Percentiles rank a stretch among this genome's conserved stretches.
Evolutionary conservation across 441 rosid genomes (phyloP).

Genomic region (Jatropha multifida): DNA sequence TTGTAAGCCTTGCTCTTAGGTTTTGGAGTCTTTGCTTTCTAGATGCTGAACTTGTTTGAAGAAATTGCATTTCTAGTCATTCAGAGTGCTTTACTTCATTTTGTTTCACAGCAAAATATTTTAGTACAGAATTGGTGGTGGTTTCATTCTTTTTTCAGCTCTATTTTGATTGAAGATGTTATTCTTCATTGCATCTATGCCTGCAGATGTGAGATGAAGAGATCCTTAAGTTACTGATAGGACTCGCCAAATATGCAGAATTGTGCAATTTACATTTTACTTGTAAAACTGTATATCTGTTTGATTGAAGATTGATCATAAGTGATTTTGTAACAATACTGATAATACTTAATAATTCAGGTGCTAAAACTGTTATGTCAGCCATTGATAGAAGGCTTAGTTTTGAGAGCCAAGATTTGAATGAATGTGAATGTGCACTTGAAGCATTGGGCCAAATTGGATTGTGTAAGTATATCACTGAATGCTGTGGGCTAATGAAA

Average conservation of each 20-base stretch:
- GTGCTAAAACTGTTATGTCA: slow-evolving; percentile 55
- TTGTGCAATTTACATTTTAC: background rate
- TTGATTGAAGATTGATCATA: background rate
- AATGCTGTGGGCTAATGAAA: slow-evolving; percentile 17
- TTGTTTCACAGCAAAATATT: background rate
- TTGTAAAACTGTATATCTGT: background rate
- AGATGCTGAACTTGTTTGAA: background rate
- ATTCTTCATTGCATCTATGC: background rate
- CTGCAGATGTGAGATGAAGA: background rate
- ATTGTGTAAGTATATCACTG: slow-evolving; percentile 52
- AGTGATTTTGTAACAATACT: slow-evolving; percentile 3
- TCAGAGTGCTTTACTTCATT: slow-evolving; percentile 4
- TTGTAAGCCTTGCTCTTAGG: slow-evolving; percentile 43
- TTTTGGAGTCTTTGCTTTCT: slow-evolving; percentile 10
- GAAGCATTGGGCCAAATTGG: slow-evolving; percentile 92
- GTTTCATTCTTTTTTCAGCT: background rate
- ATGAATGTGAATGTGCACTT: slow-evolving; percentile 77
- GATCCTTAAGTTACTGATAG: background rate
- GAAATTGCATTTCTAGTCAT: slow-evolving; percentile 6
- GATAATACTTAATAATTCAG: slow-evolving; percentile 40
- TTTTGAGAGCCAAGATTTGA: slow-evolving; percentile 43
- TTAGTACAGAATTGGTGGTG: background rate
- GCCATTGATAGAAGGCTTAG: slow-evolving; percentile 63
- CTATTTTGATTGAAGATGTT: background rate
- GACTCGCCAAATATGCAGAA: background rate